Evolutionary conservation across 108 stramenopile genomes (phyloP).

Genomic region (Fragilariopsis cylindrus): DNA sequence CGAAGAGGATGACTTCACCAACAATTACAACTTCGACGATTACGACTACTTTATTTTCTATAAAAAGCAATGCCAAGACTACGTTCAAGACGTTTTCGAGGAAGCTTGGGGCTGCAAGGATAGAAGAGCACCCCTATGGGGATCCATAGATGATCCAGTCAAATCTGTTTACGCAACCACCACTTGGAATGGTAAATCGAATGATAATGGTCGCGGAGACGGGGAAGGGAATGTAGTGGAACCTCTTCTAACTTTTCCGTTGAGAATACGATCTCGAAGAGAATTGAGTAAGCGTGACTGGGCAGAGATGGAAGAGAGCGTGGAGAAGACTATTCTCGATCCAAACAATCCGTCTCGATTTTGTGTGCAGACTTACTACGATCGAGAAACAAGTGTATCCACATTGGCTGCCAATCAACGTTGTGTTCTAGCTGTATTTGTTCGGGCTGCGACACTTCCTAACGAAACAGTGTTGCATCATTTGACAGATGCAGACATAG

Average conservation of each 20-base stretch:
- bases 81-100: slow-evolving; percentile 50
- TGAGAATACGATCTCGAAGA: slow-evolving; percentile 65
- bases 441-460: slow-evolving; percentile 68
- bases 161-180: slow-evolving; percentile 52
- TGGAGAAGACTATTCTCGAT: slow-evolving; percentile 68
- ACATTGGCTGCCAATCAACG: slow-evolving; percentile 69
- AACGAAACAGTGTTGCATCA: slow-evolving; percentile 65
- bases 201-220: slow-evolving; percentile 5
- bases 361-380: slow-evolving; percentile 55
- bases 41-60: slow-evolving; percentile 38
- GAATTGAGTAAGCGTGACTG: slow-evolving; percentile 48
- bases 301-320: slow-evolving; percentile 70
- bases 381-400: slow-evolving; percentile 57
- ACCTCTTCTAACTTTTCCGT: slow-evolving; percentile 64
- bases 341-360: slow-evolving; percentile 59
- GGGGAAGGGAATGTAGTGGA: slow-evolving; percentile 1
- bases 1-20: background rate
- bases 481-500: slow-evolving; percentile 54
- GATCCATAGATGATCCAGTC: slow-evolving; percentile 72
- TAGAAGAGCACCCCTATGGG: slow-evolving; percentile 56
- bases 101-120: slow-evolving; percentile 47
- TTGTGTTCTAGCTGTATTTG: slow-evolving; percentile 75
- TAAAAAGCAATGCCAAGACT: slow-evolving; percentile 45
- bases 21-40: slow-evolving; percentile 6
- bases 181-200: slow-evolving; percentile 56